Percentiles rank a stretch among this genome's conserved stretches.
phyloP scores from a whole-genome alignment of 108 stramenopile genomes.

The Cyclotella baltica region DNA sequence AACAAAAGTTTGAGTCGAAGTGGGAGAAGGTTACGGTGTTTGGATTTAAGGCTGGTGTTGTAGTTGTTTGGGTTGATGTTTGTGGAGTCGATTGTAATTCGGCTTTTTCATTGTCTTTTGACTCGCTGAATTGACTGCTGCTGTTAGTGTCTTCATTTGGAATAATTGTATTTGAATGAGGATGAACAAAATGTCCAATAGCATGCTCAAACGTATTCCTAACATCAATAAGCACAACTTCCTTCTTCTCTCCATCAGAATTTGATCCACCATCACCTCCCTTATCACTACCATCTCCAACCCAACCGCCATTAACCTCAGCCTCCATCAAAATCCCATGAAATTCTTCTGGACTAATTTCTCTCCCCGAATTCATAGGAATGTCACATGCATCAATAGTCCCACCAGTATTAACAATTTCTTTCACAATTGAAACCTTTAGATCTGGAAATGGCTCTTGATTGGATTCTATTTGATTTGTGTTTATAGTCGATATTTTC shows the following conservation, averaged over 20 bases:
- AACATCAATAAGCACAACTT: conserved; percentile 82
- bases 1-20: conserved; percentile 76
- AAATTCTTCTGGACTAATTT: conserved; percentile 76
- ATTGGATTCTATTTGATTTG: conserved; percentile 5
- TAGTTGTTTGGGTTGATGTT: conserved; percentile 22
- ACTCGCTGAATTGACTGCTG: neutral
- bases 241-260: conserved; percentile 20
- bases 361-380: conserved; percentile 56
- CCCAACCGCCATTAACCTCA: conserved; percentile 4
- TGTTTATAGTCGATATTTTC: conserved; percentile 59
- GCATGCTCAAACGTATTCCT: conserved; percentile 87
- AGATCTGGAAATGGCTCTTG: conserved; percentile 80
- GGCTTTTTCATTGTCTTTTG: neutral
- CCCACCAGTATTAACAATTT: conserved; percentile 83
- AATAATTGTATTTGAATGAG: conserved; percentile 13
- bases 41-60: conserved; percentile 69
- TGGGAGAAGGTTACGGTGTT: conserved; percentile 79
- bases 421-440: conserved; percentile 81
- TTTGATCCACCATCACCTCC: neutral
- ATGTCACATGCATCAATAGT: conserved; percentile 63
- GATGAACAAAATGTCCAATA: conserved; percentile 81
- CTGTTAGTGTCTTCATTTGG: neutral
- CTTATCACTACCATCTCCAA: neutral
- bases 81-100: neutral
- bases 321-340: conserved; percentile 57